Conservation (phyloP, 768 basidiomycete genomes). For the Boletus rex-veris region DNA sequence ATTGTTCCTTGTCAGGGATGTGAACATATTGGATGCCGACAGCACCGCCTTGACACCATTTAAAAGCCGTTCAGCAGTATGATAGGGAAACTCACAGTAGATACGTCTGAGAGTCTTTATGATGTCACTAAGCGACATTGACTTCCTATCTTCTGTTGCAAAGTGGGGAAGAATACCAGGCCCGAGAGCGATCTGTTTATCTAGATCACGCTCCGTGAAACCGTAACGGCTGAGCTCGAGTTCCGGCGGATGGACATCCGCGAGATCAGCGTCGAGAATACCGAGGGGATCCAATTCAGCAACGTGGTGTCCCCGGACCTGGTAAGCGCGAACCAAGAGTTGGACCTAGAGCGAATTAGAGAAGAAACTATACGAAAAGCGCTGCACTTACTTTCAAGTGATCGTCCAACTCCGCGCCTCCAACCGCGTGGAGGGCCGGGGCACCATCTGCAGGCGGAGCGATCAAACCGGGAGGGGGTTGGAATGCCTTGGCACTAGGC, state of each 20-base stretch:
- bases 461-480: slow-evolving; percentile 72
- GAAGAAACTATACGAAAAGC: neutral
- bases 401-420: slow-evolving; percentile 80
- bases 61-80: neutral
- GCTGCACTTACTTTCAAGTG: slow-evolving; percentile 76
- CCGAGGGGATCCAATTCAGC: slow-evolving; percentile 96
- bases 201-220: slow-evolving; percentile 90
- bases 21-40: slow-evolving; percentile 91
- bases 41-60: slow-evolving; percentile 59
- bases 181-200: slow-evolving; percentile 91
- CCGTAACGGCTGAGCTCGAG: slow-evolving; percentile 93
- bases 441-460: slow-evolving; percentile 76
- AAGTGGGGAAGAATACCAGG: slow-evolving; percentile 97
- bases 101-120: slow-evolving; percentile 88
- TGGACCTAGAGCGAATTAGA: slow-evolving; percentile 62
- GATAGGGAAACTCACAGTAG: slow-evolving; percentile 66
- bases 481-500: slow-evolving; percentile 74
- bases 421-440: slow-evolving; percentile 64
- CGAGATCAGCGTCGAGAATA: slow-evolving; percentile 86
- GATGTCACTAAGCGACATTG: slow-evolving; percentile 89
- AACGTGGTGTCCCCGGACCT: slow-evolving; percentile 96
- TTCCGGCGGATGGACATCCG: slow-evolving; percentile 75
- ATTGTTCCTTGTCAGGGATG: slow-evolving; percentile 97
- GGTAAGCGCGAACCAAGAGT: slow-evolving; percentile 96
- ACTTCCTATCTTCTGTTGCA: slow-evolving; percentile 77